Evolutionary conservation across 1,139 yeast species (phyloP).

Genomic region (Geotrichum australiense): DNA sequence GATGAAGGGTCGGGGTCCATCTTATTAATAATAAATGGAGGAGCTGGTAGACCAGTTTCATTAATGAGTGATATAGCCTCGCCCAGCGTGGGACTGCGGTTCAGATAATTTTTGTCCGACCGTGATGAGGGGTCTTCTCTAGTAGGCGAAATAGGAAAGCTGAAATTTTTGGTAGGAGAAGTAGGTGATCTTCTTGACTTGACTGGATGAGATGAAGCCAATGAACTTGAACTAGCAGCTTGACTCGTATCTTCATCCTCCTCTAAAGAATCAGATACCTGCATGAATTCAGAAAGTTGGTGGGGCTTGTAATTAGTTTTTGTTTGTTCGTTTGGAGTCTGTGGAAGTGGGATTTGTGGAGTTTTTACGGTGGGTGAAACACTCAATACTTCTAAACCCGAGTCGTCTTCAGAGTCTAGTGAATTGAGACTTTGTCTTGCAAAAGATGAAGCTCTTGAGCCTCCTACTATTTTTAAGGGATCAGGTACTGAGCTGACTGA

Average conservation of each 20-base stretch:
- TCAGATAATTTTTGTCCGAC: not conserved
- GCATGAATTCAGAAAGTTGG: no score
- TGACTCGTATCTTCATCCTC: not conserved
- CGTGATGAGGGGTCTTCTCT: not conserved
- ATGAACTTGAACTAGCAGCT: not conserved
- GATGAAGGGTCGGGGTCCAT: constrained; percentile 5
- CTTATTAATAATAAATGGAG: constrained; percentile 8
- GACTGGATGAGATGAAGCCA: no score
- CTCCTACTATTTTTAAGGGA: constrained; percentile 2
- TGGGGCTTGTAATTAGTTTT: no score
- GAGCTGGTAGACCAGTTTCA: constrained; percentile 1
- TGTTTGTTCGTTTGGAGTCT: no score
- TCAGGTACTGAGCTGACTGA: not conserved
- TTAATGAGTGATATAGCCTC: constrained; percentile 1
- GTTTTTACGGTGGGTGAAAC: no score
- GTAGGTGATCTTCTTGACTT: not conserved
- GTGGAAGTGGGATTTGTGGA: no score
- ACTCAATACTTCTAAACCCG: no score
- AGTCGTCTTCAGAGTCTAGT: not conserved
- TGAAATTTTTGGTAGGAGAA: constrained; percentile 1
- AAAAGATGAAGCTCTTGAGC: constrained; percentile 8
- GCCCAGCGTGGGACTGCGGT: not conserved
- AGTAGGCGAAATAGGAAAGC: not conserved
- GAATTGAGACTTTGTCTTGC: constrained; percentile 1
- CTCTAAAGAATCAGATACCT: no score